Evolutionary conservation across 2,329 filamentous ascomycete genomes (phyloP).

Genomic region (Colletotrichum falcatum): DNA sequence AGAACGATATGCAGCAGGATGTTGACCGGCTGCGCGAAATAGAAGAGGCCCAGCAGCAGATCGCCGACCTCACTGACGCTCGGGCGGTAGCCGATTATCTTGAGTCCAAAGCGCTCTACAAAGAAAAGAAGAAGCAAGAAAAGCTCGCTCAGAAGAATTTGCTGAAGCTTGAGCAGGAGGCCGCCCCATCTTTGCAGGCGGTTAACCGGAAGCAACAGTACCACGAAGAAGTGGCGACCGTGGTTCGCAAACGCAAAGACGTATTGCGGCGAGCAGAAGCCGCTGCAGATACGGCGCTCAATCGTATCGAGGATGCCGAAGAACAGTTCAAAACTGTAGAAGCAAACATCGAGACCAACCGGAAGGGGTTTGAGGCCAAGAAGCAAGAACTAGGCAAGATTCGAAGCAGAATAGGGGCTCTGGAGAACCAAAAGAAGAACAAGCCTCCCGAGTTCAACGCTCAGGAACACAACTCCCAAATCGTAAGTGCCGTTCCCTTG

Average conservation of each 20-base stretch:
- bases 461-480: slow-evolving; percentile 76
- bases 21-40: slow-evolving; percentile 86
- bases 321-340: slow-evolving; percentile 48
- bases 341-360: slow-evolving; percentile 62
- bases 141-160: slow-evolving; percentile 68
- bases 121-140: slow-evolving; percentile 66
- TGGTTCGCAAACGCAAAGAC: slow-evolving; percentile 66
- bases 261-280: slow-evolving; percentile 67
- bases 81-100: slow-evolving; percentile 75
- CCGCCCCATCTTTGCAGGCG: slow-evolving; percentile 75
- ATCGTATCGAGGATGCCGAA: slow-evolving; percentile 52
- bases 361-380: slow-evolving; percentile 61
- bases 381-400: slow-evolving; percentile 63
- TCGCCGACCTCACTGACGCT: slow-evolving; percentile 73
- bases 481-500: slow-evolving; percentile 63
- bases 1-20: slow-evolving; percentile 80
- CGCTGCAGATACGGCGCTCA: slow-evolving; percentile 58
- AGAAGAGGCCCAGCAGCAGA: slow-evolving; percentile 72
- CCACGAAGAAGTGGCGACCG: slow-evolving; percentile 64
- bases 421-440: slow-evolving; percentile 73
- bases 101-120: slow-evolving; percentile 61
- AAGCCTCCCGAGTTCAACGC: slow-evolving; percentile 76
- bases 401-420: slow-evolving; percentile 68
- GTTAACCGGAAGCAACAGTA: slow-evolving; percentile 80
- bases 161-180: slow-evolving; percentile 66